phyloP scores from a whole-genome alignment of 2,329 filamentous ascomycete species.

The Talaromyces verruculosus region DNA sequence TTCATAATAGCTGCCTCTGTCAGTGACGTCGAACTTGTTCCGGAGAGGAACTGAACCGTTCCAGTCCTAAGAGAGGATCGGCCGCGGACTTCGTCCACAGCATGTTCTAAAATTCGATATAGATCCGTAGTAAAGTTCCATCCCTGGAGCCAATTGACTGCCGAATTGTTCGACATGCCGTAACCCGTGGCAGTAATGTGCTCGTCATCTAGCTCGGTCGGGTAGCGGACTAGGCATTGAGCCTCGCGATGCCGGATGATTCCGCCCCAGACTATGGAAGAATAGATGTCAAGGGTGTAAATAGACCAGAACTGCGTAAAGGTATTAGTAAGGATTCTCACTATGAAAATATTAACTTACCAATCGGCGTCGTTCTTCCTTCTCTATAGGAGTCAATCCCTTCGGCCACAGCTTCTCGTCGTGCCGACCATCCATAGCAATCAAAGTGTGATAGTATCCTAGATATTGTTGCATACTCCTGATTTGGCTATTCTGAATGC shows the following conservation, averaged over 20 bases:
- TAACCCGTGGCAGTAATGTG: constrained; percentile 39
- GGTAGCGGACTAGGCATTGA: constrained; percentile 50
- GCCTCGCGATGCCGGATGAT: constrained; percentile 49
- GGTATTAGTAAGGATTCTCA: background rate
- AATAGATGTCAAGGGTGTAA: constrained; percentile 58
- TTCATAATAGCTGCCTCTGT: constrained; percentile 30
- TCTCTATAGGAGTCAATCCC: constrained; percentile 47
- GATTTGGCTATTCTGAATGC: constrained; percentile 54
- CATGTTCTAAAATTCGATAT: constrained; percentile 58
- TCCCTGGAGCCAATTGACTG: constrained; percentile 52
- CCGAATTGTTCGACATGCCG: constrained; percentile 21
- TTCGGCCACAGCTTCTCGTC: constrained; percentile 56
- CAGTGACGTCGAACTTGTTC: constrained; percentile 23
- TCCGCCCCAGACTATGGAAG: constrained; percentile 54
- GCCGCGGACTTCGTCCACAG: constrained; percentile 28
- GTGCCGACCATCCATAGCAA: constrained; percentile 52
- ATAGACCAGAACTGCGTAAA: constrained; percentile 53
- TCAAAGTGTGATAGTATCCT: constrained; percentile 53
- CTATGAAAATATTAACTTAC: constrained; percentile 33
- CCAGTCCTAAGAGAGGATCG: background rate
- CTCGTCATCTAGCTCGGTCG: constrained; percentile 51
- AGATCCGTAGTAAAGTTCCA: constrained; percentile 61
- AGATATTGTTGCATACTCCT: constrained; percentile 53
- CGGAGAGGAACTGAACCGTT: background rate
- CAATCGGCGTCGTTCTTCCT: constrained; percentile 51